Base-by-base conservation (phyloP, 2,329 filamentous ascomycete genomes). In the Calonectria pseudoreteaudii region DNA sequence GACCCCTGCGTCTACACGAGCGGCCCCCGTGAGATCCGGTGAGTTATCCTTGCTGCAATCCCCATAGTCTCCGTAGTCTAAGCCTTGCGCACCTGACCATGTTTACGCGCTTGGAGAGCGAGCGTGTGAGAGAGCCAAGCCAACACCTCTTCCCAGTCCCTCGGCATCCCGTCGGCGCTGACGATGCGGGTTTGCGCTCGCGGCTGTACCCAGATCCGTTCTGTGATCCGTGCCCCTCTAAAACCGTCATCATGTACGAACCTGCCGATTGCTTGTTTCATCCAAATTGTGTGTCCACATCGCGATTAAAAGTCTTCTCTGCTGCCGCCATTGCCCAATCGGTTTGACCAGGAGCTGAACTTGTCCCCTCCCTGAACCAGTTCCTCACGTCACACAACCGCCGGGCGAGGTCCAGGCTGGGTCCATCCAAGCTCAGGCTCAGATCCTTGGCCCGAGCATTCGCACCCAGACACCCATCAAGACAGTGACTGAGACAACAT, bases 261-360 rank as follows among this genome's bases (percentile, higher is more conserved):
- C 34, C 70, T 70, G 67, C 44, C 66, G 67, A 60, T 31, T 56
- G 38, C 44, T 68, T 71, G 72, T 74, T 71, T 74, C 72, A 71
- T 71, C 47, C 36, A 74, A 44, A 74, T 68, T 71, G 53, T 72
- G 56, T 67, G 58, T 28, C 49, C 71, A 66, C 66, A 56, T 44
- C 44, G 64, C 41, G 64, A 66, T 41, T 66, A 66, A 52, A 23
- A 30, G 14, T 52, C 47, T 34, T 26, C 30, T 50, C 30, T 28
- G n/a, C 23, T 44, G 28, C 28, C n/a, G 16, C 9, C 23, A 36
- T 47, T 28, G 23, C 7, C 60, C 36, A 66, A 50, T 66, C 47
- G 30, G 30, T 53, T 53, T 26, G n/a, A 16, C 14, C 11, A n/a
- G 30, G 31, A 34, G 47, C 47, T 53, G 31, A 52, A 10, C 28